These are phyloP conservation scores for Malus sieversii DNA, from an alignment of 306 rosid species.

Conservation along the genomic window DNA sequence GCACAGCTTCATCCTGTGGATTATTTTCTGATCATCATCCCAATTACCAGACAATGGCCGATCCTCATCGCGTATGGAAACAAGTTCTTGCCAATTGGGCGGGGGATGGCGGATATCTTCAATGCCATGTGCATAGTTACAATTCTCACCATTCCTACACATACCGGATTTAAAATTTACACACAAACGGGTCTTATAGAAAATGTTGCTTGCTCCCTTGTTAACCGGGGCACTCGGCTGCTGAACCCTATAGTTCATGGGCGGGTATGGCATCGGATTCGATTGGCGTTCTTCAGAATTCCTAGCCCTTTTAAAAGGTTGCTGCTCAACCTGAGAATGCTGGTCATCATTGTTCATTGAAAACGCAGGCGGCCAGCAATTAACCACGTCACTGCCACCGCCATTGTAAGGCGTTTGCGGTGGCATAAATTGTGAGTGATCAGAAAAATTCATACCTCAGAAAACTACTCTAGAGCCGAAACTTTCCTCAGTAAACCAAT, in stretches of 20 bases:
- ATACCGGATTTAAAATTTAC: constrained; percentile 55
- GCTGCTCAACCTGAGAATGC: constrained; percentile 35
- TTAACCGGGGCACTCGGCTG: constrained; percentile 35
- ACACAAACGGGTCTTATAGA: constrained; percentile 88
- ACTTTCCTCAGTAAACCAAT: constrained; percentile 3
- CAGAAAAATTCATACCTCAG: constrained; percentile 49
- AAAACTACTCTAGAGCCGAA: neutral
- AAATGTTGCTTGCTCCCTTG: constrained; percentile 54
- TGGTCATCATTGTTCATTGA: constrained; percentile 37
- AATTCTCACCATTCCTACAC: constrained; percentile 76
- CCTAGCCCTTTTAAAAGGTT: constrained; percentile 49
- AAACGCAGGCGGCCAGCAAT: constrained; percentile 48
- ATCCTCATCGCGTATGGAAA: constrained; percentile 48
- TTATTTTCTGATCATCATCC: constrained; percentile 83
- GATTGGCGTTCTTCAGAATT: constrained; percentile 40
- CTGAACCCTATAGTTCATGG: constrained; percentile 26
- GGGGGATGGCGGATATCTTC: constrained; percentile 88
- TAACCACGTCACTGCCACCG: constrained; percentile 44
- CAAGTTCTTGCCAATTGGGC: constrained; percentile 92
- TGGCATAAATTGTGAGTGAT: constrained; percentile 35
- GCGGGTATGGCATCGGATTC: constrained; percentile 18
- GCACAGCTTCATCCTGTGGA: constrained; percentile 89
- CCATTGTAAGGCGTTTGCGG: constrained; percentile 31
- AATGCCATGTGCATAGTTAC: constrained; percentile 90
- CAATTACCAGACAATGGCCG: constrained; percentile 33